phyloP scores from a whole-genome alignment of 148 eudicot genomes.

The Euryodendron excelsum region DNA sequence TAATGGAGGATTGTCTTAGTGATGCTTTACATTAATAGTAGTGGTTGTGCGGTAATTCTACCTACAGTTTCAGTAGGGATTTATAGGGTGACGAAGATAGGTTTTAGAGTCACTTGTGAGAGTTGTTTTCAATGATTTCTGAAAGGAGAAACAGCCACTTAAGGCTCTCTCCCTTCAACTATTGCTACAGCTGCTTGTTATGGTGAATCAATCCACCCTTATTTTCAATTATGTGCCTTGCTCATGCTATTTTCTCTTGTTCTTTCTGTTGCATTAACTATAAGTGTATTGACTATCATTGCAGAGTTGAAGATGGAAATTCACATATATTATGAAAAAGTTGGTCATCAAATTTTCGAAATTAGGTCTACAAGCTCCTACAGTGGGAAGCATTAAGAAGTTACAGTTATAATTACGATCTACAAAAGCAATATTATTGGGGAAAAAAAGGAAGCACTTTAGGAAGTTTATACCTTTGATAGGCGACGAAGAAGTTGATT shows the following conservation, averaged over 20 bases:
- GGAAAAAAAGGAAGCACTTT: background rate
- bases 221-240: background rate
- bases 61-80: background rate
- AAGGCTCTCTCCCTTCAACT: background rate
- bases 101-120: background rate
- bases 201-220: background rate
- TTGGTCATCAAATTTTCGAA: no score
- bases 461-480: conserved; percentile 65
- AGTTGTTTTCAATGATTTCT: background rate
- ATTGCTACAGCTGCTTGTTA: background rate
- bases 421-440: background rate
- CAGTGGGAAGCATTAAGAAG: background rate
- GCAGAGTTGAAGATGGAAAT: no score
- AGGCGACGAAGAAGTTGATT: conserved; percentile 98
- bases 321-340: no score
- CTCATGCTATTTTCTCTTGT: no score
- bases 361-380: no score
- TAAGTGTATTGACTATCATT: no score
- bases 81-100: background rate
- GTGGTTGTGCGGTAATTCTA: background rate
- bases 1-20: background rate
- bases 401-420: background rate
- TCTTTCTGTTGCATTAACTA: no score
- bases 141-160: background rate
- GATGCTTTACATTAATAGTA: background rate